Evolutionary conservation across 495 filamentous ascomycete species (phyloP).

Genomic region (Articulospora tetracladia): DNA sequence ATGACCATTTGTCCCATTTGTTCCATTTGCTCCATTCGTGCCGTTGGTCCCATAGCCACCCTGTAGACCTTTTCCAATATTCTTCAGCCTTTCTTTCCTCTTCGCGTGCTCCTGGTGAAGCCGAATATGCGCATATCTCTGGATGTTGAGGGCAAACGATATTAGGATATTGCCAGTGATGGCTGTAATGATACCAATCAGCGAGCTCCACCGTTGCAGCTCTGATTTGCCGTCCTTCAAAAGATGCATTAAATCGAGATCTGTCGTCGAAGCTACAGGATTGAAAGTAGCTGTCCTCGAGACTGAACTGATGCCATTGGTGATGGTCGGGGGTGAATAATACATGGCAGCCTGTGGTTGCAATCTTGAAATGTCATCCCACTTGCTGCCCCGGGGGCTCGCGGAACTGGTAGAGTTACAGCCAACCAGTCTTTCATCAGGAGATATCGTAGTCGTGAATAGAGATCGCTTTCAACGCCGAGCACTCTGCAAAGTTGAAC

Average conservation of each 20-base stretch:
- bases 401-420: not conserved
- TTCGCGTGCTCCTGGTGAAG: constrained; percentile 54
- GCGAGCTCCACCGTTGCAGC: constrained; percentile 76
- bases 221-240: constrained; percentile 30
- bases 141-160: constrained; percentile 91
- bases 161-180: constrained; percentile 91
- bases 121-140: constrained; percentile 90
- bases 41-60: constrained; percentile 33
- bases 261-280: constrained; percentile 3
- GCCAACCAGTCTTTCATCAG: constrained; percentile 3
- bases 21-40: constrained; percentile 24
- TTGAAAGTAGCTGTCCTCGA: too few species aligned
- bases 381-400: constrained; percentile 8
- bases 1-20: constrained; percentile 15
- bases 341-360: constrained; percentile 22
- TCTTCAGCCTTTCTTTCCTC: constrained; percentile 30
- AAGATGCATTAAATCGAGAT: not conserved
- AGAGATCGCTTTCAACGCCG: not conserved
- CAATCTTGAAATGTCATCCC: constrained; percentile 6
- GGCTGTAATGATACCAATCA: constrained; percentile 92
- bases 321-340: constrained; percentile 7
- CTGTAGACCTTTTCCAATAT: constrained; percentile 29
- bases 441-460: constrained; percentile 2
- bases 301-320: not conserved
- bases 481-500: not conserved